phyloP scores from a whole-genome alignment of 2,329 filamentous ascomycete species.

The Fonsecaea erecta region DNA sequence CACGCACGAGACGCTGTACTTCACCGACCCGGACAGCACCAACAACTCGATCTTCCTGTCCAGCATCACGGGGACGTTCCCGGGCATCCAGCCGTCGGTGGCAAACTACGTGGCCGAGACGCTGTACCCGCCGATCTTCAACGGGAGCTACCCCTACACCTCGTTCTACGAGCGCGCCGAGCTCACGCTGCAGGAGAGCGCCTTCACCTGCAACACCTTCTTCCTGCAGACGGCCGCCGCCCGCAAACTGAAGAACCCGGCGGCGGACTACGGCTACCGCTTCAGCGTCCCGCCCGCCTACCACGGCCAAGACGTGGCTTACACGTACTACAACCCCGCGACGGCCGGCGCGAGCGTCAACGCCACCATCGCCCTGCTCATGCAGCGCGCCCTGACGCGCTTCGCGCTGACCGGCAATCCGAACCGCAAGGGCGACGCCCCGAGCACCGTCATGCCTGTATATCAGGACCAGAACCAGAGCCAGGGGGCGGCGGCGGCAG shows the following conservation, averaged over 20 bases:
- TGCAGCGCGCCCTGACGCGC: constrained; percentile 47
- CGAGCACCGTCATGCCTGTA: background rate
- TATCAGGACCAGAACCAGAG: background rate
- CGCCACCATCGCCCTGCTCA: constrained; percentile 41
- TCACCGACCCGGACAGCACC: constrained; percentile 44
- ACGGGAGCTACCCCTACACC: constrained; percentile 46
- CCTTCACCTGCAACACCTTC: constrained; percentile 59
- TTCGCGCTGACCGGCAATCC: constrained; percentile 44
- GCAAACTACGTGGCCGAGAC: background rate
- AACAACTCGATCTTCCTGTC: constrained; percentile 35
- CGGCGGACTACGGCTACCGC: constrained; percentile 56
- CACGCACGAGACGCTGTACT: constrained; percentile 48
- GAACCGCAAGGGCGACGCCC: constrained; percentile 24
- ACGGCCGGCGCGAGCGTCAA: constrained; percentile 40
- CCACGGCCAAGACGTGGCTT: constrained; percentile 58
- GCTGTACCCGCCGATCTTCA: constrained; percentile 5
- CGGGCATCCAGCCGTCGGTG: constrained; percentile 29
- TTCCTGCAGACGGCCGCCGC: constrained; percentile 48
- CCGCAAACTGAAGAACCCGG: constrained; percentile 41
- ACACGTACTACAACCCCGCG: constrained; percentile 56
- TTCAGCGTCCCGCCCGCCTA: constrained; percentile 59
- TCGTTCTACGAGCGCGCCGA: constrained; percentile 49
- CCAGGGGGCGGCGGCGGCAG: background rate
- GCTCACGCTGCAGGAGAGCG: constrained; percentile 50
- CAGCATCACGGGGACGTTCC: constrained; percentile 37